These are phyloP conservation scores for Phalaenopsis aphrodite DNA, from an alignment of 106 monocot genomes.

Conservation along the genomic window DNA sequence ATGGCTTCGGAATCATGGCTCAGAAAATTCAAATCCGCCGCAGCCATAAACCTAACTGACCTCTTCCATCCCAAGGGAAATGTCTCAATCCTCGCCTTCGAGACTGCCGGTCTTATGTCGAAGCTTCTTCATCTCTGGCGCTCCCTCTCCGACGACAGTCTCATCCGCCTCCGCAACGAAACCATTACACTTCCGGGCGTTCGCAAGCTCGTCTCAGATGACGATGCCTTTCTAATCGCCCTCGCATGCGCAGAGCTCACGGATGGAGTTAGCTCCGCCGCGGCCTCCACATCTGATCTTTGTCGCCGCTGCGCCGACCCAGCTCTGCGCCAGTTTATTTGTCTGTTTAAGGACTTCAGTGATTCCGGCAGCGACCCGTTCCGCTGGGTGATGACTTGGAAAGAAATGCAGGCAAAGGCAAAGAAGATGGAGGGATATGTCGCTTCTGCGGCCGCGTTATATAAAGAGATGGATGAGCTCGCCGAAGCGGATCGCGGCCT, in stretches of 20 bases:
- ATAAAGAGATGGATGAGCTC: conserved; percentile 51
- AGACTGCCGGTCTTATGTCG: conserved; percentile 66
- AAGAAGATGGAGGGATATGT: conserved; percentile 58
- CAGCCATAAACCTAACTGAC: too few species aligned
- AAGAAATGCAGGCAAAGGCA: conserved; percentile 54
- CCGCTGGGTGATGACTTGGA: conserved; percentile 36
- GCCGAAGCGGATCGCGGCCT: conserved; percentile 47
- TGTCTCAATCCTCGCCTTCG: conserved; percentile 26
- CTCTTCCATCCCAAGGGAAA: neutral
- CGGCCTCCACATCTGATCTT: conserved; percentile 17
- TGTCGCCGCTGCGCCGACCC: conserved; percentile 30
- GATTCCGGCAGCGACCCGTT: conserved; percentile 27
- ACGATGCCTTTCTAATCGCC: conserved; percentile 55
- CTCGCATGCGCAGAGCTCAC: conserved; percentile 58
- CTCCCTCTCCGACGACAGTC: conserved; percentile 51
- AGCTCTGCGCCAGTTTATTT: conserved; percentile 23
- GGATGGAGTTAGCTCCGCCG: conserved; percentile 37
- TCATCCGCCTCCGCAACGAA: conserved; percentile 42
- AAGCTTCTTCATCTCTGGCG: conserved; percentile 61
- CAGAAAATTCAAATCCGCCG: too few species aligned
- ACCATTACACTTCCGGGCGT: conserved; percentile 41
- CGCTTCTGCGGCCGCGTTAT: conserved; percentile 26
- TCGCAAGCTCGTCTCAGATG: conserved; percentile 62
- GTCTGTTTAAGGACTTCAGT: conserved; percentile 18
- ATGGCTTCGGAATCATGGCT: too few species aligned